These are phyloP conservation scores for Bauhinia variegata DNA, from an alignment of 306 rosid species.

Conservation along the genomic window DNA sequence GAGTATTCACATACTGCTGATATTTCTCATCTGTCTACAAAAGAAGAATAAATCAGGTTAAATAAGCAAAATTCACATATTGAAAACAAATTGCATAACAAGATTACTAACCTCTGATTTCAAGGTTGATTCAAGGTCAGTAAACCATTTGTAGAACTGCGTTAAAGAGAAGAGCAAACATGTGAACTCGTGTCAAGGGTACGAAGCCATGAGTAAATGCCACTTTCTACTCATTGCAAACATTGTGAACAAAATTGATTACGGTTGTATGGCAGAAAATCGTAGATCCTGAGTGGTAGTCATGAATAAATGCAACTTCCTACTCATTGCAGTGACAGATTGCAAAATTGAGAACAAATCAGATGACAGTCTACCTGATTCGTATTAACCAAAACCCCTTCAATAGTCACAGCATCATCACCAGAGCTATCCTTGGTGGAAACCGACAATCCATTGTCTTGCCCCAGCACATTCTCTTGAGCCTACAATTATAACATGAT, in stretches of 20 bases:
- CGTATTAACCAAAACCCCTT: constrained; percentile 77
- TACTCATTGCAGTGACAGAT: background rate
- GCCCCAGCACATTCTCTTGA: constrained; percentile 55
- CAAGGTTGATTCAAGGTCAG: constrained; percentile 95
- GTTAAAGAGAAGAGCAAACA: constrained; percentile 27
- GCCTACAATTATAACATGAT: too few species aligned
- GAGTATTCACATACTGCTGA: constrained; percentile 78
- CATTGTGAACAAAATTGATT: too few species aligned
- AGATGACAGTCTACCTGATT: constrained; percentile 64
- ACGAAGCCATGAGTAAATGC: too few species aligned
- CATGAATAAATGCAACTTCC: too few species aligned
- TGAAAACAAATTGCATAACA: background rate
- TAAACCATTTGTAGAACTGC: constrained; percentile 97
- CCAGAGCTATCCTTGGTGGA: constrained; percentile 55
- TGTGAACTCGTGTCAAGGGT: background rate
- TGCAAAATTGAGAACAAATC: background rate
- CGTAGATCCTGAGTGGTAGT: too few species aligned
- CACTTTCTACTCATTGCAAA: too few species aligned
- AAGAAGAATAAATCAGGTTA: constrained; percentile 16
- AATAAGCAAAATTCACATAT: constrained; percentile 24
- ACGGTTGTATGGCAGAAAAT: too few species aligned
- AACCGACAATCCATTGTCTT: constrained; percentile 59
- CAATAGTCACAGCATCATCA: constrained; percentile 62
- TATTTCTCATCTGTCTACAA: constrained; percentile 96
- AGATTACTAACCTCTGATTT: constrained; percentile 80